A percentile compares a stretch with the other conserved stretches of the same genome.
phyloP scores from a whole-genome alignment of 257 asterid species.

The Jacaranda mimosifolia region DNA sequence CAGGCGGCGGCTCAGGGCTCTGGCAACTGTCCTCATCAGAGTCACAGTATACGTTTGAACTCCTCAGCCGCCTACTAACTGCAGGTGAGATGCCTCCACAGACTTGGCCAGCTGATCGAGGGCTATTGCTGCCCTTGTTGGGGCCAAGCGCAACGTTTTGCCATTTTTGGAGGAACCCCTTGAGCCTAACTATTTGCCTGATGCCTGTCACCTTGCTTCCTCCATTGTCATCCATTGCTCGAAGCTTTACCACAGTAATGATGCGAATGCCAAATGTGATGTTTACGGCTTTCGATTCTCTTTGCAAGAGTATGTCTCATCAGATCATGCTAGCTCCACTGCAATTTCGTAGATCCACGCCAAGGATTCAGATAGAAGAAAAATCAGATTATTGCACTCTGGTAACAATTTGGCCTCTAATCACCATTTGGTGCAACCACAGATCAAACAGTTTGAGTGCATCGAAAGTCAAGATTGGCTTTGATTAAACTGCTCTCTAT shows the following conservation, averaged over 20 bases:
- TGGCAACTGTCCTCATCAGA: constrained; percentile 61
- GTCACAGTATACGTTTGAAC: constrained; percentile 39
- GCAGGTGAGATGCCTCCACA: constrained; percentile 51
- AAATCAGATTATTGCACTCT: too few species aligned
- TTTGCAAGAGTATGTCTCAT: constrained; percentile 38
- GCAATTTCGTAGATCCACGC: not conserved
- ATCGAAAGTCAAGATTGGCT: constrained; percentile 26
- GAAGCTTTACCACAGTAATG: constrained; percentile 27
- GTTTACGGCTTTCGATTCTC: constrained; percentile 33
- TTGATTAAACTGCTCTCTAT: constrained; percentile 14
- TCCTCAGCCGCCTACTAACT: constrained; percentile 44
- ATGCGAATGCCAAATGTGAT: constrained; percentile 24
- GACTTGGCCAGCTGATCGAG: constrained; percentile 21
- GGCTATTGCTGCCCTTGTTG: constrained; percentile 36
- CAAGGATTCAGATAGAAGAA: too few species aligned
- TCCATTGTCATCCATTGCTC: constrained; percentile 61
- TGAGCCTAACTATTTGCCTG: constrained; percentile 76
- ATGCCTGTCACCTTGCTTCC: constrained; percentile 72
- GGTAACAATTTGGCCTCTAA: too few species aligned
- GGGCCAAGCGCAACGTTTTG: constrained; percentile 60
- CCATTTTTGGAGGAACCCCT: constrained; percentile 74
- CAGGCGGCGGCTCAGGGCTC: constrained; percentile 60
- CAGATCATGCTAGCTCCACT: constrained; percentile 51
- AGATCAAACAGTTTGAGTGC: constrained; percentile 14
- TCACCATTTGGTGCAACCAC: too few species aligned